Base-by-base conservation (phyloP, 306 rosid species). In the Prunus campanulata region DNA sequence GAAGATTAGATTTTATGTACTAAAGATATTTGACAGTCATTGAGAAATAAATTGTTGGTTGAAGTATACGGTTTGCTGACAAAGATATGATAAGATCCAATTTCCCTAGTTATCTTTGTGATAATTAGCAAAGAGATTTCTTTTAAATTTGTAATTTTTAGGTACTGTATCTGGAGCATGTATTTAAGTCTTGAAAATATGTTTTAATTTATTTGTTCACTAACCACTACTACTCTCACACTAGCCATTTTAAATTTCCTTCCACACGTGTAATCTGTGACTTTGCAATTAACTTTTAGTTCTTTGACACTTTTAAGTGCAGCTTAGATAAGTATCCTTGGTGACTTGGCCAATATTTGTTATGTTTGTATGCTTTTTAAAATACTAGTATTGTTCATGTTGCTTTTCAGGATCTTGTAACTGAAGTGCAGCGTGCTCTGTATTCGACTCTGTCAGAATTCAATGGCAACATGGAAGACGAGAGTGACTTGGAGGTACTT, bases 401-500 rank as follows among this genome's bases (percentile, higher is more conserved):
- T 64, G 20, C 44, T 62, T 66, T 20, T 9, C 77, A 90, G 93
- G 97, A 91, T 85, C 80, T 94, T 71, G 90, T 90, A 20, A 77
- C 70, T 11, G 88, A 83, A 82, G 96, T 94, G 66, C 96, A 94
- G 72, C 76, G 39, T 29, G 87, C 94, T 63, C 81, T 91, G 15
- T 88, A 78, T 79, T 49, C 51, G 18, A 86, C 85, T 44, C 66
- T 77, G 44, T 20, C 66, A 22, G 82, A 73, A 64, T 81, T 86
- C 20, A 65, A 63, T 72, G 77, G 88, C 54, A 69, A 80, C 15
- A 78, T 74, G n/a, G 83, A 72, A 71, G 83, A 73, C 19, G 93
- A 91, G 81, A 69, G 67, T 49, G 93, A 85, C 78, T 85, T 91
- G 82, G 97, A 90, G 85, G 65, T 48, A 64, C 90, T 91, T 56